These are phyloP conservation scores for Excoecaria cochinchinensis DNA, from an alignment of 345 rosid species.

Conservation along the genomic window DNA sequence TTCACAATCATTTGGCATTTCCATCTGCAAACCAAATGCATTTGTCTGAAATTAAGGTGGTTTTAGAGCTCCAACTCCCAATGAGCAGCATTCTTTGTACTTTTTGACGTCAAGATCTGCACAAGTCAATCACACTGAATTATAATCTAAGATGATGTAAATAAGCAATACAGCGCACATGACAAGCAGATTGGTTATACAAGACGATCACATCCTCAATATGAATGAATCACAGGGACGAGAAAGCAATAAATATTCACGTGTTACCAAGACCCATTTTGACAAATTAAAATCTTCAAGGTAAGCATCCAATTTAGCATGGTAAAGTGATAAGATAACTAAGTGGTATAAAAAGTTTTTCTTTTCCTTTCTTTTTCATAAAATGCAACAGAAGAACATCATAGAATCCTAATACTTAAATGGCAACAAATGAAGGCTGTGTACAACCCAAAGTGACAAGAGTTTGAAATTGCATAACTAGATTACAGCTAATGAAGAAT, in stretches of 20 bases:
- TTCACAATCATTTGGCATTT: constrained; percentile 1
- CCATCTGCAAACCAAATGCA: neutral
- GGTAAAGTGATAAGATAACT: neutral
- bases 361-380: neutral
- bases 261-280: neutral
- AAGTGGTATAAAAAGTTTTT: neutral
- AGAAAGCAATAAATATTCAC: neutral
- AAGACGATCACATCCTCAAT: neutral
- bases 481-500: neutral
- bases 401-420: neutral
- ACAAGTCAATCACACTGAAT: neutral
- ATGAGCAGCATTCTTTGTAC: neutral
- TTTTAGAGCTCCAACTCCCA: constrained; percentile 1
- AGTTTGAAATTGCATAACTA: neutral
- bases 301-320: neutral
- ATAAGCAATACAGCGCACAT: neutral
- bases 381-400: neutral
- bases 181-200: neutral
- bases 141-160: neutral
- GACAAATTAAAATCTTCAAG: neutral
- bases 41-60: neutral
- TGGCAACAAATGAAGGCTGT: neutral
- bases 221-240: neutral
- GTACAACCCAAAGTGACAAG: neutral
- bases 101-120: neutral